Evolutionary conservation across 305 asterid genomes (phyloP), one percentile per base, ranked within the genome.

Genomic region (Fraxinus platypoda): DNA sequence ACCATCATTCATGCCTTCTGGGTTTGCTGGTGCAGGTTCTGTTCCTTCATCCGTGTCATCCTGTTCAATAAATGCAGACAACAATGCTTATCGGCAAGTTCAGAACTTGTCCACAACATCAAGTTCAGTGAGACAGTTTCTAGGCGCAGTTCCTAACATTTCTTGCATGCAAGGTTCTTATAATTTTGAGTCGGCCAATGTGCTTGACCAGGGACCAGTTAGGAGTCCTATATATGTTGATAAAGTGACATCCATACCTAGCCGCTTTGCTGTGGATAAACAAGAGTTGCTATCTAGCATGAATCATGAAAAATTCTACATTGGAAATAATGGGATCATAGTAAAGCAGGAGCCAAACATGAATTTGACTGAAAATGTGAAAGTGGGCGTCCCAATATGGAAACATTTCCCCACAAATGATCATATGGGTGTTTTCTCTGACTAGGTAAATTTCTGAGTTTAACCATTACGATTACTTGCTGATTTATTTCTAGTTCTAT

Each of bases 261-360:
- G 91, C 78, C 91, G 91, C 75, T 88, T 92, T 78, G 93, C 92
- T 25, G 87, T 87, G 83, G 88, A 87, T 76, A 94, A 90, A 81
- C 82, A 89, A 17, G 94, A 88, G 59, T 75, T 83, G 43, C 80
- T 83, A 19, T 77, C 85, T 80, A 83, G 81, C 76, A 75, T 81
- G 73, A 84, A 85, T 87, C 90, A 84, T 81, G 88, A 81, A 77
- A 88, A 81, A 81, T 54, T 80, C 46, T 86, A 78, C 81, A 81
- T 81, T 31, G 91, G 87, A 79, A 85, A 78, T 46, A 83, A 80
- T 76, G 85, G 86, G 78, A 90, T 79, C 86, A 89, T 83, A 80
- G 91, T 91, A 88, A 93, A 93, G 90, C 91, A 83, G 90, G 97
- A 91, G 86, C 90, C 92, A 25, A 87, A 59, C 82, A 83, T 81